A percentile compares a stretch with the other conserved stretches of the same genome.
phyloP scores from a whole-genome alignment of 2,329 filamentous ascomycete genomes.

The Penicillium sp. region DNA sequence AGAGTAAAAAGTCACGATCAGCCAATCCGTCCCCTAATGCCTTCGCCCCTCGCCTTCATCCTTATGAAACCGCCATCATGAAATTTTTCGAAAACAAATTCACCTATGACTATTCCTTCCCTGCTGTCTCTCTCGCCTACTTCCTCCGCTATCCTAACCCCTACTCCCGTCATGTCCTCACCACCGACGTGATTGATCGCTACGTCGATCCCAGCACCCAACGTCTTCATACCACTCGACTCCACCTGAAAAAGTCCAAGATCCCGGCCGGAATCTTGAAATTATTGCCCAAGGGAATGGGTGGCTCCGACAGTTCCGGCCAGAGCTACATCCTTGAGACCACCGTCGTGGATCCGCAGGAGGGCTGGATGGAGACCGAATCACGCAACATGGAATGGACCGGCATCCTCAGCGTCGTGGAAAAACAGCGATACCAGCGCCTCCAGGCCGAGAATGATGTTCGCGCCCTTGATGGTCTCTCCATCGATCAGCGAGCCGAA shows the following conservation, averaged over 20 bases:
- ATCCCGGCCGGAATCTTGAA: slow-evolving; percentile 62
- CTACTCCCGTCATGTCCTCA: slow-evolving; percentile 65
- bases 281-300: slow-evolving; percentile 59
- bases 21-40: slow-evolving; percentile 10
- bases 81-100: slow-evolving; percentile 58
- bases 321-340: slow-evolving; percentile 66
- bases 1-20: slow-evolving; percentile 21
- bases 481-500: slow-evolving; percentile 41
- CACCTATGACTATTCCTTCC: slow-evolving; percentile 66
- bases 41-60: slow-evolving; percentile 13
- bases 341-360: slow-evolving; percentile 60
- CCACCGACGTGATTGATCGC: slow-evolving; percentile 66
- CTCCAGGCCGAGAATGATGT: slow-evolving; percentile 32
- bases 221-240: slow-evolving; percentile 60
- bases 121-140: slow-evolving; percentile 66
- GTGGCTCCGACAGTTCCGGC: slow-evolving; percentile 59
- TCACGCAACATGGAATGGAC: slow-evolving; percentile 67
- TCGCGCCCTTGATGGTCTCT: slow-evolving; percentile 28
- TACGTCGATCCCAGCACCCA: slow-evolving; percentile 61
- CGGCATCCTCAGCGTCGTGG: slow-evolving; percentile 63
- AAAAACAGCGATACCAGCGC: slow-evolving; percentile 59
- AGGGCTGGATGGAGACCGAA: slow-evolving; percentile 68
- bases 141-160: slow-evolving; percentile 70
- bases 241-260: slow-evolving; percentile 65
- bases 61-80: slow-evolving; percentile 39